A percentile compares a stretch with the other conserved stretches of the same genome.
Evolutionary conservation across 164 flowering plant species (phyloP).

Genomic region (Paratinospora sagittata): DNA sequence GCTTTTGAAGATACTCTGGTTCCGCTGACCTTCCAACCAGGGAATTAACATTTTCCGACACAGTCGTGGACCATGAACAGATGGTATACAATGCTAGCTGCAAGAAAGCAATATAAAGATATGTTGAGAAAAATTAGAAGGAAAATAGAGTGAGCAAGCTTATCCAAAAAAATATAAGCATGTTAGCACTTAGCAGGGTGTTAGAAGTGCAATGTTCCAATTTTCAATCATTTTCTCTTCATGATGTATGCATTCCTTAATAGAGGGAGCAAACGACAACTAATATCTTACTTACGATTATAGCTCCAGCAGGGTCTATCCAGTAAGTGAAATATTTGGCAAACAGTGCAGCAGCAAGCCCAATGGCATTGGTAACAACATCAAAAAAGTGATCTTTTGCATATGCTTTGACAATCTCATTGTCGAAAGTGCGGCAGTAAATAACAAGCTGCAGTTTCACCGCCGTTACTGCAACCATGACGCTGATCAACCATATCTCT

Average conservation of each 20-base stretch:
- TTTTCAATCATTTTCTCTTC: background rate
- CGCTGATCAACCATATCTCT: constrained; percentile 70
- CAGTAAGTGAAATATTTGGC: constrained; percentile 64
- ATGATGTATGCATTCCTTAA: background rate
- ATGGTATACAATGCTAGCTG: constrained; percentile 94
- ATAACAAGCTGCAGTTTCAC: constrained; percentile 54
- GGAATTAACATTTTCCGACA: constrained; percentile 86
- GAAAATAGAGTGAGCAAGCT: background rate
- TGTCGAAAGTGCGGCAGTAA: constrained; percentile 74
- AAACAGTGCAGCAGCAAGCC: constrained; percentile 75
- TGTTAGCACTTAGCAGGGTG: background rate
- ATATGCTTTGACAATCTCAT: constrained; percentile 91
- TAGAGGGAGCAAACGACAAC: background rate
- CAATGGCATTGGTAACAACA: constrained; percentile 79
- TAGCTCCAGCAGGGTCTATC: constrained; percentile 93
- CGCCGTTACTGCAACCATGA: constrained; percentile 73
- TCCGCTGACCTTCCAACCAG: constrained; percentile 79
- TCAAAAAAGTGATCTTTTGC: constrained; percentile 95
- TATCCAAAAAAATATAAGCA: background rate
- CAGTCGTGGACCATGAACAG: constrained; percentile 85
- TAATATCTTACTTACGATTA: constrained; percentile 51
- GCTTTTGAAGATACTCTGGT: constrained; percentile 79
- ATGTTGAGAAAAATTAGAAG: background rate
- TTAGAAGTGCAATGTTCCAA: background rate
- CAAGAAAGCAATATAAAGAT: constrained; percentile 8